Conservation (phyloP, 2,329 filamentous ascomycete genomes). For the Blumeria hordei region DNA sequence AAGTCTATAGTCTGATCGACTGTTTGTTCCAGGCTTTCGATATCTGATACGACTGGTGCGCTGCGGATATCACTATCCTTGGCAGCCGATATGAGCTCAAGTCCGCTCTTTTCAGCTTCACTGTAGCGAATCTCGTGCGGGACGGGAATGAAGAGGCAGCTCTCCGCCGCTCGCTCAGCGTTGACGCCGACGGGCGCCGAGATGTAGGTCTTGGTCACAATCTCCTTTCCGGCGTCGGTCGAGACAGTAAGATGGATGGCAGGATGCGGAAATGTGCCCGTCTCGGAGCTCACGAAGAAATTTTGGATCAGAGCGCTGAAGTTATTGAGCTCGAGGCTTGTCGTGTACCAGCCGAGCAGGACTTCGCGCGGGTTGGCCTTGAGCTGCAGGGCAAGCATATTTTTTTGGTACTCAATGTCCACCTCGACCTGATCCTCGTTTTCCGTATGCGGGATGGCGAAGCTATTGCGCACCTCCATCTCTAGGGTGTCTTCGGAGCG, state of each 20-base stretch:
- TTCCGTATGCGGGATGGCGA: constrained; percentile 95
- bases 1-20: constrained; percentile 73
- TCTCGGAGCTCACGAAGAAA: constrained; percentile 93
- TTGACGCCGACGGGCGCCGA: constrained; percentile 86
- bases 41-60: constrained; percentile 56
- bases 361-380: constrained; percentile 86
- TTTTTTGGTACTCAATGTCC: constrained; percentile 99
- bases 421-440: constrained; percentile 97
- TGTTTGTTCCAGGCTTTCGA: constrained; percentile 67
- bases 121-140: constrained; percentile 83
- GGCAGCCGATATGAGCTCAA: constrained; percentile 66
- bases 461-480: constrained; percentile 86
- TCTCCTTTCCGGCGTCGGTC: constrained; percentile 67
- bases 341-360: constrained; percentile 95
- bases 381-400: constrained; percentile 87
- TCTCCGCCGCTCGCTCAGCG: constrained; percentile 81
- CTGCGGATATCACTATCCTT: constrained; percentile 55
- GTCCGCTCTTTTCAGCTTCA: constrained; percentile 49
- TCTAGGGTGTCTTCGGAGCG: constrained; percentile 93
- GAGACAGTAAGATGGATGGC: constrained; percentile 90
- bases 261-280: constrained; percentile 92
- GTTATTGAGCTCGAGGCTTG: constrained; percentile 86
- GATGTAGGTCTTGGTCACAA: constrained; percentile 85
- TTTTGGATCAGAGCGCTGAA: constrained; percentile 98
- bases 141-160: constrained; percentile 91